Conservation (phyloP, 2,329 filamentous ascomycete species). For the Dactylellina drechsleri region DNA sequence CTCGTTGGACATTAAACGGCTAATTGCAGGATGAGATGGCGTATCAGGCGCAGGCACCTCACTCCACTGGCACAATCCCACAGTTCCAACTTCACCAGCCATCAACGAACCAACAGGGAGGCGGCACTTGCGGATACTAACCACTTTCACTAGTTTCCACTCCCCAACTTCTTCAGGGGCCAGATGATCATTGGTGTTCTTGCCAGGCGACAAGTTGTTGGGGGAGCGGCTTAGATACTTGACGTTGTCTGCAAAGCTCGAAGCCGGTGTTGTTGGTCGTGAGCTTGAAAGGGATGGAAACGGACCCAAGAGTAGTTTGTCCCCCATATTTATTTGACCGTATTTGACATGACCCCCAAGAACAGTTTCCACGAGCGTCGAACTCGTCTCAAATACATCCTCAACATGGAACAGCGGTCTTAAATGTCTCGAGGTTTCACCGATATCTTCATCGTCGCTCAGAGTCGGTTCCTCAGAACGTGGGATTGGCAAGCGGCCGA, state of each 20-base stretch:
- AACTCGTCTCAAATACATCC: constrained; percentile 73
- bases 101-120: constrained; percentile 80
- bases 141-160: constrained; percentile 83
- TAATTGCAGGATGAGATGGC: constrained; percentile 57
- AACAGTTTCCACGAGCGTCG: constrained; percentile 69
- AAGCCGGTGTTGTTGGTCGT: constrained; percentile 57
- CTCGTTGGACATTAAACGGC: constrained; percentile 24
- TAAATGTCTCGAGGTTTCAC: constrained; percentile 65
- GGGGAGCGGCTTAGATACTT: constrained; percentile 61
- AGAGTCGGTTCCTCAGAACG: constrained; percentile 66
- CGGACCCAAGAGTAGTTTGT: constrained; percentile 81
- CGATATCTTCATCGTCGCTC: constrained; percentile 41
- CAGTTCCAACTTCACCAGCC: constrained; percentile 85
- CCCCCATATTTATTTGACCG: constrained; percentile 79
- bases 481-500: constrained; percentile 79
- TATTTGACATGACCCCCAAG: constrained; percentile 86
- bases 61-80: constrained; percentile 75
- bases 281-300: constrained; percentile 66
- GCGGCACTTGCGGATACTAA: constrained; percentile 87
- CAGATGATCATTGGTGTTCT: constrained; percentile 66
- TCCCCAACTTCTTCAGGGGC: constrained; percentile 70
- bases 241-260: constrained; percentile 66
- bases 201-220: constrained; percentile 42
- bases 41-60: constrained; percentile 62
- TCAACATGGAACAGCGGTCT: constrained; percentile 85